Evolutionary conservation across 2,329 filamentous ascomycete genomes (phyloP), one percentile per base, ranked within the genome.

Genomic region (Thelonectria discophora): DNA sequence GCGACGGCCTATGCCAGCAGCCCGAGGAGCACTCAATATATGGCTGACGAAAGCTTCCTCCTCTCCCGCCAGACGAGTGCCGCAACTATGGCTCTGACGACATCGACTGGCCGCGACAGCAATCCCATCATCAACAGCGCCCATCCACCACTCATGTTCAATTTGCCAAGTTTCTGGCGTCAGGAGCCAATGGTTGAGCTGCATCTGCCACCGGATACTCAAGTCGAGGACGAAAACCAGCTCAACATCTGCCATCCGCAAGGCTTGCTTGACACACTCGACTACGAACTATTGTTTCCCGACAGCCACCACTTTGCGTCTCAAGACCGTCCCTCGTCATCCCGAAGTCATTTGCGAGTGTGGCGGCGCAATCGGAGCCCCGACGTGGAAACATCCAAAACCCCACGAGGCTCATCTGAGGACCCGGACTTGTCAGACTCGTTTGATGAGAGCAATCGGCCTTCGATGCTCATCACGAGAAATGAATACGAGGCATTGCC

Each of bases 401-500:
- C 67, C 15, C 56, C 64, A 54, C 74, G 62, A 34, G 64, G 66
- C 40, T 72, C 70, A 46, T 71, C 67, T 18, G 69, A 75, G 42
- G 65, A 55, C 18, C 58, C 50, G 40, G 55, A 60, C 20, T 54
- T 62, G 24, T 58, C 65, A 6, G 48, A 62, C 24, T 54, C 65
- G 13, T 58, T 64, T 24, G 66, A 69, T n/a, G 66, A 69, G n/a
- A 66, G 60, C 20, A 45, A 43, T 53, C 64, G 63, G n/a, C 64
- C 71, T 50, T 71, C 73, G 30, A 67, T 64, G 49, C 65, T 63
- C 20, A 76, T 78, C 65, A 78, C 78, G 2, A 77, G 67, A 62
- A 71, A 76, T 32, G 77, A 79, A 54, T 85, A 85, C 61, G 81
- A 85, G 65, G 79, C 80, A 42, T 75, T 87, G 11, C 85, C 85